Evolutionary conservation across 1,284 basidiomycete genomes (phyloP).

Genomic region (Ganoderma boninense): DNA sequence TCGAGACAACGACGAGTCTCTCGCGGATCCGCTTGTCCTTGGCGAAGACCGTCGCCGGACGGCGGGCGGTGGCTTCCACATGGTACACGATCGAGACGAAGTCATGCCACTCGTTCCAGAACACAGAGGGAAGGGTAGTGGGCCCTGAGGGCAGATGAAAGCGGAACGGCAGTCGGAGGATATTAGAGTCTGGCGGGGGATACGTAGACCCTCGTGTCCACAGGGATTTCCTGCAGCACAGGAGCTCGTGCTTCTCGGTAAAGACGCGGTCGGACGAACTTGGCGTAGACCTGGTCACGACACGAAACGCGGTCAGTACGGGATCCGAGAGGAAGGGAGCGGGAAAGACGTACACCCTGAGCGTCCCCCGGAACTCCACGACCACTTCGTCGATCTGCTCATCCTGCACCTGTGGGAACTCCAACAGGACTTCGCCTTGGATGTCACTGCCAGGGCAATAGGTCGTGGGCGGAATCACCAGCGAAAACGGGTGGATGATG

Average conservation of each 20-base stretch:
- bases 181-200: neutral
- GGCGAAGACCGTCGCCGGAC: neutral
- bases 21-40: neutral
- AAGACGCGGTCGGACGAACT: neutral
- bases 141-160: neutral
- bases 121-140: neutral
- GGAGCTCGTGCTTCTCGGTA: neutral
- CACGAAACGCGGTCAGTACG: neutral
- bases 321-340: neutral
- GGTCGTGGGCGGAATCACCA: neutral
- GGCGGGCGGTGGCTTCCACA: neutral
- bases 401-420: neutral
- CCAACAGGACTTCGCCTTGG: neutral
- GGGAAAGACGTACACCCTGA: neutral
- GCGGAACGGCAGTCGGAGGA: neutral
- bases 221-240: neutral
- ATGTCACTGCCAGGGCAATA: neutral
- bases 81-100: neutral
- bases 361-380: neutral
- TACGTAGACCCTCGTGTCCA: neutral
- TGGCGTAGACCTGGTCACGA: neutral
- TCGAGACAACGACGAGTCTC: neutral
- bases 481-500: neutral
- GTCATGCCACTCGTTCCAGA: neutral
- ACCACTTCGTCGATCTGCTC: neutral